Evolutionary conservation across 495 filamentous ascomycete genomes (phyloP).

Genomic region (Podospora didyma): DNA sequence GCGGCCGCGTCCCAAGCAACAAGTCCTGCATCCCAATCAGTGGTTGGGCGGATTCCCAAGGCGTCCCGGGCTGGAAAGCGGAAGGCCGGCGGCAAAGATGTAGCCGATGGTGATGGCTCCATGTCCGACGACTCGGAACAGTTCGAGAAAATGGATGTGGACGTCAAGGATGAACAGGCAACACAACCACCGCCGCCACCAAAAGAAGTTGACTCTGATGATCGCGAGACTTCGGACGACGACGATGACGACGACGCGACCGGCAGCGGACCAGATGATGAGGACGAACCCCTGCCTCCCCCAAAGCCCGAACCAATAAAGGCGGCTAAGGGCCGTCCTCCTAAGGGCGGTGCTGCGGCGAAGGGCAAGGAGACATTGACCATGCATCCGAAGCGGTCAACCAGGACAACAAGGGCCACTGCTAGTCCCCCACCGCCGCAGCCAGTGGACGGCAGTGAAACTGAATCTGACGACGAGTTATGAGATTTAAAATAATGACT

Average conservation of each 20-base stretch:
- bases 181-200: slow-evolving; percentile 3
- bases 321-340: neutral
- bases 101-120: slow-evolving; percentile 38
- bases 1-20: neutral
- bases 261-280: slow-evolving; percentile 43
- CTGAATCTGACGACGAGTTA: slow-evolving; percentile 10
- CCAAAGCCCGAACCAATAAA: slow-evolving; percentile 2
- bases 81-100: slow-evolving; percentile 37
- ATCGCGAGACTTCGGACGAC: slow-evolving; percentile 38
- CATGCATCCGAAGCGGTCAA: neutral
- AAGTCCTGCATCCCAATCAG: neutral
- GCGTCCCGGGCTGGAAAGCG: slow-evolving; percentile 46
- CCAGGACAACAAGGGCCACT: neutral
- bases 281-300: slow-evolving; percentile 21
- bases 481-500: too few relatives aligned
- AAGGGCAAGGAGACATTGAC: neutral
- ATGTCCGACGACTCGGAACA: slow-evolving; percentile 38
- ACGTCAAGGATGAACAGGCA: slow-evolving; percentile 22
- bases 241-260: slow-evolving; percentile 36
- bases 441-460: slow-evolving; percentile 7
- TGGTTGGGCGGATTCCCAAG: neutral
- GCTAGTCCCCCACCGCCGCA: neutral
- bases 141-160: slow-evolving; percentile 59
- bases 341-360: neutral
- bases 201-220: slow-evolving; percentile 5